Percentiles rank a stretch among this genome's conserved stretches.
These are phyloP conservation scores for Pleurotus pulmonarius DNA, from an alignment of 768 basidiomycete genomes.

Conservation along the genomic window DNA sequence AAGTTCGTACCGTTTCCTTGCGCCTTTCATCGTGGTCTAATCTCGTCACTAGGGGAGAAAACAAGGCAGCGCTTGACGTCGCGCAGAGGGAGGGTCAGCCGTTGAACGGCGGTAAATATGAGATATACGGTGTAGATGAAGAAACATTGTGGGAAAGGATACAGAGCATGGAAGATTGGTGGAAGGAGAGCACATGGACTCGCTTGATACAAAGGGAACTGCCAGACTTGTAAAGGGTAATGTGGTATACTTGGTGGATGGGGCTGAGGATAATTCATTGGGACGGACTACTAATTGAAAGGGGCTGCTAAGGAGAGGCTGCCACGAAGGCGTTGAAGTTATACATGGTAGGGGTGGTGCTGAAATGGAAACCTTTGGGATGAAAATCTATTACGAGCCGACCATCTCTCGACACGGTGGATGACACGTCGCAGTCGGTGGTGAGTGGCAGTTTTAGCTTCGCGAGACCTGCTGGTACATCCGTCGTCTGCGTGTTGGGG, in stretches of 20 bases:
- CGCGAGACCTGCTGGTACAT: conserved; percentile 53
- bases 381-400: conserved; percentile 41
- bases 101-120: conserved; percentile 73
- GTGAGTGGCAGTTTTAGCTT: conserved; percentile 58
- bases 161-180: conserved; percentile 83
- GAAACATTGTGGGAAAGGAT: conserved; percentile 84
- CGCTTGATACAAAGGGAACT: conserved; percentile 79
- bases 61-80: conserved; percentile 78
- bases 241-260: too few species aligned
- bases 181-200: conserved; percentile 89
- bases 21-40: conserved; percentile 2
- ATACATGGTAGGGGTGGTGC: conserved; percentile 49
- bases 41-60: conserved; percentile 59
- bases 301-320: conserved; percentile 4
- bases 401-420: conserved; percentile 46
- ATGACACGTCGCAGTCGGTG: conserved; percentile 48
- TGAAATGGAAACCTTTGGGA: conserved; percentile 51
- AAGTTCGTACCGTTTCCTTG: conserved; percentile 39
- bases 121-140: conserved; percentile 83
- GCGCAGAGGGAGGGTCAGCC: conserved; percentile 67
- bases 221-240: conserved; percentile 53
- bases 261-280: background rate
- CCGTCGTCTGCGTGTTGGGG: conserved; percentile 36
- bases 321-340: conserved; percentile 75
- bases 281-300: background rate